Base-by-base conservation (phyloP, 2,329 filamentous ascomycete genomes). In the Nemania abortiva region DNA sequence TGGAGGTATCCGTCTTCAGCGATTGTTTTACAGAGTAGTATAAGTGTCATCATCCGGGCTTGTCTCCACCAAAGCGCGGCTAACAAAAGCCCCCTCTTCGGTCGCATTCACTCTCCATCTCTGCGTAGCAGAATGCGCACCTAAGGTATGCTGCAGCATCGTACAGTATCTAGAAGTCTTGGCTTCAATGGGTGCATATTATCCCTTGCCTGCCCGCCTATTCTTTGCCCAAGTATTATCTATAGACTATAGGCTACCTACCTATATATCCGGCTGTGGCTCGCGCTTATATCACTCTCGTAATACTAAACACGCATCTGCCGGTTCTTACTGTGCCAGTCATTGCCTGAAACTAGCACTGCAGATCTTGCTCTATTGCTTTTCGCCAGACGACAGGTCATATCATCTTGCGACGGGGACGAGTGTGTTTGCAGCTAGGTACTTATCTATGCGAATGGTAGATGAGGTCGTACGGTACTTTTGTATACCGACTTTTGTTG, bases 331-430 rank as follows among this genome's bases (percentile, higher is more conserved):
- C 47, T 57, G 49, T 53, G 52, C 63, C 49, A 55, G 34, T 37
- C 34, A 37, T 58, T 62, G 34, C 57, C 37, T 61, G 66, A 62
- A 56, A 65, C 66, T 58, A 59, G 52, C 63, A 49, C 57, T 31
- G 63, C 31, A 54, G 50, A 69, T 69, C 66, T 47, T 49, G 34
- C 61, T 63, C 52, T 55, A 63, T 69, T 57, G 57, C 57, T 66
- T 66, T 66, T 63, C 47, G 53, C 63, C 53, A 54, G 66, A 50
- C 58, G 67, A 69, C 39, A 59, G 24, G 67, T 66, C 66, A 66
- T 66, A 61, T 66, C 45, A 58, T 63, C 39, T 62, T 65, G 55
- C 50, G 24, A 65, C 61, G 20, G 34, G 55, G 56, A 29, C 18
- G 27, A 29, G 39, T 53, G 29, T 45, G 37, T 61, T 59, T 31